Evolutionary conservation across 176 grass and related monocot genomes (phyloP), one percentile per base, ranked within the genome.

Genomic region (Eremochloa ophiuroides): DNA sequence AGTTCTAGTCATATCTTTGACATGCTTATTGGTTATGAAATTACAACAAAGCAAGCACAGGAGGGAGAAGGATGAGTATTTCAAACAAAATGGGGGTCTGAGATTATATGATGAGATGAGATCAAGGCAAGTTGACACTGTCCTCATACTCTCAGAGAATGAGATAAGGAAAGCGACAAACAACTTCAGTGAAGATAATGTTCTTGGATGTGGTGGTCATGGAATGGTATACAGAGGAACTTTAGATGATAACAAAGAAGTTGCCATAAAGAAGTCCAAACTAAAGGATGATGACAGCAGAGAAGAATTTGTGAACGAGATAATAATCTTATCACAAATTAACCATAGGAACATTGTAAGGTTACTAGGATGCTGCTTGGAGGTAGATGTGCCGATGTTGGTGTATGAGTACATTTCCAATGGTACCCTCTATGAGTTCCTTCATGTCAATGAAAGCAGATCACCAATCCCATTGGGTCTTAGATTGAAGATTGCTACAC

Each of bases 401-500:
- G 38, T 69, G 10, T 69, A 69, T 69, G 66, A 69, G 37, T 41
- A 41, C 66, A 69, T 69, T 42, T 42, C 22, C 37, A 69, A 41
- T 26, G 66, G 66, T 3, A 69, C 66, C 11, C 66, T 69, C 37
- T 69, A 26, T 42, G 66, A 69, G 22, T 69, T 42, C 5, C 66
- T 69, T 42, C 66, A 69, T 69, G 22, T 10, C 7, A 40, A 11
- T 34, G 69, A 72, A 40, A 13, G 0, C 34, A 62, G 8, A 31
- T 53, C 81, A 39, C 62, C 67, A 58, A 40, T 89, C 26, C 10
- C 62, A 22, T 86, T 87, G 83, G 47, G 71, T 74, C 68, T 83
- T 58, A 84, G 83, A 10, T 38, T 92, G 29, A 78, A 64, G 8
- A 76, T 92, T 34, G 83, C 86, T 9, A n/a, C n/a, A n/a, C n/a